A percentile compares a stretch with the other conserved stretches of the same genome.
Evolutionary conservation across 768 basidiomycete genomes (phyloP).

Genomic region (Tulasnella sp.): DNA sequence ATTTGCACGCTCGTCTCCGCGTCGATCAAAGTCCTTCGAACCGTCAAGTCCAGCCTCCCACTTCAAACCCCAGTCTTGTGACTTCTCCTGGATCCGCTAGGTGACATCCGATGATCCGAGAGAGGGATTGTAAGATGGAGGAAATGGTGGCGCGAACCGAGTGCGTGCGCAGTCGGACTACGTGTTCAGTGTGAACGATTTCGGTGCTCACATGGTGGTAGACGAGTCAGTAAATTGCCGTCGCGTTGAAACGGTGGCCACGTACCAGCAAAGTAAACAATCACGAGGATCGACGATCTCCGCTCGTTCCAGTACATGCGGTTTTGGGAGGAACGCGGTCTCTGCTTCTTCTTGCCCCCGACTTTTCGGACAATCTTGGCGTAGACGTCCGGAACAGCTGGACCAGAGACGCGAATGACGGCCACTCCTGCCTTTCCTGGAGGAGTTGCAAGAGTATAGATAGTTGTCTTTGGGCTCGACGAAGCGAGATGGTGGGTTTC

Average conservation of each 20-base stretch:
- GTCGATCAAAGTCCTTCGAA: slow-evolving; percentile 79
- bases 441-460: slow-evolving; percentile 87
- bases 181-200: slow-evolving; percentile 82
- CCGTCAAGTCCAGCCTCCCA: slow-evolving; percentile 89
- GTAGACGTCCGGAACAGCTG: slow-evolving; percentile 68
- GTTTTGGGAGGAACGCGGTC: slow-evolving; percentile 47
- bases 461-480: slow-evolving; percentile 52
- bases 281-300: slow-evolving; percentile 65
- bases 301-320: slow-evolving; percentile 74
- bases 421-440: slow-evolving; percentile 84
- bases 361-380: slow-evolving; percentile 55
- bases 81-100: slow-evolving; percentile 89
- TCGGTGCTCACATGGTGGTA: slow-evolving; percentile 57
- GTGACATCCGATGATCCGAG: slow-evolving; percentile 62
- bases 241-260: background rate
- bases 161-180: slow-evolving; percentile 83
- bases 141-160: slow-evolving; percentile 81
- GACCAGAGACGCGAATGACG: slow-evolving; percentile 81
- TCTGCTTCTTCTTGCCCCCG: background rate
- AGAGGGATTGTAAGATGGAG: slow-evolving; percentile 67
- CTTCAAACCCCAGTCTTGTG: slow-evolving; percentile 80
- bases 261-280: slow-evolving; percentile 78
- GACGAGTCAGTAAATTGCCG: background rate
- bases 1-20: slow-evolving; percentile 87
- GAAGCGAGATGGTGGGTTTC: background rate